Conservation (phyloP, 2,329 filamentous ascomycete genomes). For the Phaeophleospora eucalypticola region DNA sequence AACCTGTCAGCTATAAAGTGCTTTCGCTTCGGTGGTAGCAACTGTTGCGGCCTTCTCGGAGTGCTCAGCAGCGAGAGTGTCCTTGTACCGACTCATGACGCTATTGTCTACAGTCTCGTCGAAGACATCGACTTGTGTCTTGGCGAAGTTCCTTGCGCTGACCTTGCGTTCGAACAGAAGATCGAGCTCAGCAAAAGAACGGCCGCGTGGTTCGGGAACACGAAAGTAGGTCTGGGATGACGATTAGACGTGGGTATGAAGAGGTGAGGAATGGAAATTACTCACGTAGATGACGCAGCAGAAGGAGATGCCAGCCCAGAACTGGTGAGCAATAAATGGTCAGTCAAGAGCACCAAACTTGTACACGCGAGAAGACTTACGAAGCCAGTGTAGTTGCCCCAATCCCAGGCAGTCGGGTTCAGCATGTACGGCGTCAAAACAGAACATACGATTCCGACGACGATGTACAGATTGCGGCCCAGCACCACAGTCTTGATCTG, state of each 20-base stretch:
- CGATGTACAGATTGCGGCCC: conserved; percentile 68
- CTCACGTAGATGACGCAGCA: conserved; percentile 75
- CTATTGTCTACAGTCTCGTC: conserved; percentile 35
- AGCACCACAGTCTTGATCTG: conserved; percentile 91
- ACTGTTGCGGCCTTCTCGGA: conserved; percentile 12
- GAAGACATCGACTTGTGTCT: conserved; percentile 54
- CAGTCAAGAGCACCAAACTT: too few species aligned
- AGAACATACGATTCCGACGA: conserved; percentile 75
- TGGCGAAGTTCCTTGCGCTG: conserved; percentile 67
- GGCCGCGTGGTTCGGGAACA: conserved; percentile 72
- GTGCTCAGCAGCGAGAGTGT: conserved; percentile 14
- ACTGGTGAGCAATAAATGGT: too few species aligned
- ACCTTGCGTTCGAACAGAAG: conserved; percentile 73
- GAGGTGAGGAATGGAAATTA: too few species aligned
- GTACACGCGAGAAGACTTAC: too few species aligned
- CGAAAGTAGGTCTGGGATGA: conserved; percentile 77
- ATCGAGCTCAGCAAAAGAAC: conserved; percentile 83
- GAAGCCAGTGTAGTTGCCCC: conserved; percentile 81
- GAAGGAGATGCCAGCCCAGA: conserved; percentile 80
- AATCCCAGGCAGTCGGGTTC: conserved; percentile 81
- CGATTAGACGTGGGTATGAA: too few species aligned
- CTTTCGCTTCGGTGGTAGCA: not conserved
- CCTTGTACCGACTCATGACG: conserved; percentile 21
- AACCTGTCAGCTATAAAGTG: too few species aligned
- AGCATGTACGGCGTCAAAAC: conserved; percentile 90